Evolutionary conservation across 306 rosid species (phyloP).

Genomic region (Cucumis sativus): DNA sequence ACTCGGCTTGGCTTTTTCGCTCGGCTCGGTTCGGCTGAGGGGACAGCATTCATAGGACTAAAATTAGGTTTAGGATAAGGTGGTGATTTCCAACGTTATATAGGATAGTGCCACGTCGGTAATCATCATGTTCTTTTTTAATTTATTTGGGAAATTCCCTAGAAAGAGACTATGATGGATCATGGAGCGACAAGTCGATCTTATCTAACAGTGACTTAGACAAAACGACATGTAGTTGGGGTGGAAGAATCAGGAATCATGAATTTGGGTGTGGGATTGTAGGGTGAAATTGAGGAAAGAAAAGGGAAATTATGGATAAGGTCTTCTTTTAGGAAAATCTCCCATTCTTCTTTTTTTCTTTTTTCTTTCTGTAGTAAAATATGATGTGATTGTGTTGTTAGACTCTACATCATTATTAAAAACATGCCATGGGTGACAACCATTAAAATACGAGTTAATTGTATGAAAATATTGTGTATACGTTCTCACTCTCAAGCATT

Average conservation of each 20-base stretch:
- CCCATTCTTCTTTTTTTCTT: no score
- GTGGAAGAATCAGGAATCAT: neutral
- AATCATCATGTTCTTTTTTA: neutral
- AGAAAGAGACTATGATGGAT: neutral
- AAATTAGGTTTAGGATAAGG: neutral
- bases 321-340: neutral
- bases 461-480: no score
- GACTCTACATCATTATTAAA: no score
- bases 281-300: neutral
- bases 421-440: no score
- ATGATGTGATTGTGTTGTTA: no score
- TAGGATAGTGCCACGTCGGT: neutral
- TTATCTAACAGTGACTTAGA: neutral
- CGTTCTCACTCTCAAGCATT: no score
- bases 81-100: neutral
- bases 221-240: neutral
- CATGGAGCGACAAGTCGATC: neutral
- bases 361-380: no score
- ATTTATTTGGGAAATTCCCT: neutral
- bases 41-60: neutral
- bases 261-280: neutral
- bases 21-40: neutral
- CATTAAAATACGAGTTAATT: no score
- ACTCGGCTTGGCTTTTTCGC: no score
- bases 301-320: neutral